Base-by-base conservation (phyloP, 345 rosid genomes). In the Schrenkiella parvula region DNA sequence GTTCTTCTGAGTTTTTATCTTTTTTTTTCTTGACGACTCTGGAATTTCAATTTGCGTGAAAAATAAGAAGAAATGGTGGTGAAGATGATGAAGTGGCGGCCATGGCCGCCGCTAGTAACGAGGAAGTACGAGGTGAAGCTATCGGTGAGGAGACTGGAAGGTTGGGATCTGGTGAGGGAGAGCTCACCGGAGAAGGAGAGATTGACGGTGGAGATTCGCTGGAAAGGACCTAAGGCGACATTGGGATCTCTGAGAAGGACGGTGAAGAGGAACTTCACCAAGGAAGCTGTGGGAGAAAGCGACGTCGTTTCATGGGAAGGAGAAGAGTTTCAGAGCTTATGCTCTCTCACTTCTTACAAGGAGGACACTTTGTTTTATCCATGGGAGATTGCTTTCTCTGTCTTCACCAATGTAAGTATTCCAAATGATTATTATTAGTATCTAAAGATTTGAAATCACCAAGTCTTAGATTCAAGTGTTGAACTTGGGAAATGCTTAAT, bases 81-180 rank as follows among this genome's bases (percentile, higher is more conserved):
- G 73, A 91, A 89, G 89, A 95, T 91, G 99, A 95, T 95, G 93
- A 86, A 86, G 81, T 89, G 99, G 96, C 86, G 97, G 67, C 97
- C 96, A 17, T 87, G 96, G 93, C 96, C 96, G 67, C 93, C 97
- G 2, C 79, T 82, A 73, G 84, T 81, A 17, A 78, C 93, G 74
- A 86, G 71, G 76, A 89, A 91, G 74, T 91, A 86, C 78, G 93
- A 87, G 84, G 97, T 88, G 62, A 85, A 76, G 70, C 64, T 91
- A 43, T 74, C 76, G 4, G 88, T 95, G 19, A 66, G 75, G 81
- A 80, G 86, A 80, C 65, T 95, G 74, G 95, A 95, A 62, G 96
- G 96, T n/a, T 88, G 84, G 84, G 95, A 86, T 84, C 95, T 74
- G 84, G 82, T 58, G 60, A 74, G 73, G 82, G 91, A 80, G 55